Base-by-base conservation (phyloP, 2,329 filamentous ascomycete genomes). In the Ophiosphaerella herpotricha region DNA sequence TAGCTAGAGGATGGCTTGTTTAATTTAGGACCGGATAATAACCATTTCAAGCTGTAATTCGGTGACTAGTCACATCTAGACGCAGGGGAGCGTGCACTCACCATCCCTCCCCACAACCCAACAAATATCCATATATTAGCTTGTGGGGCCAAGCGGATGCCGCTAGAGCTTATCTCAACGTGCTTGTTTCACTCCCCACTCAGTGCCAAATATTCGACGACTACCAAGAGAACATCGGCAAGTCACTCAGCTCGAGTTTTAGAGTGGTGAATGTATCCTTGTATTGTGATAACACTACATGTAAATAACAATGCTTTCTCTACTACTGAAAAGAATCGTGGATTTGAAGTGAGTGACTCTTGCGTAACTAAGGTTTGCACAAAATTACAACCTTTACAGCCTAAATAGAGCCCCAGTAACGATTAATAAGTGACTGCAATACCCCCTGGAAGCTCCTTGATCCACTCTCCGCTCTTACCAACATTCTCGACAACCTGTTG, bases 401-500 rank as follows among this genome's bases (percentile, higher is more conserved):
- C 35, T 16, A 21, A 24, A 9, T 31, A 36, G n/a, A 44, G 16
- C 38, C 31, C 39, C 14, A 16, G 3, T 24, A 32, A 12, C n/a
- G 21, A 7, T 16, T 43, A 55, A 38, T 58, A 61, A 11, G 47
- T 63, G 3, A 69, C 55, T 3, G 47, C n/a, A 16, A 55, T 55
- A 37, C 63, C 65, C n/a, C 65, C 66, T 11, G 67, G 67, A 45
- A 70, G 60, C 46, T 68, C 54, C 13, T 59, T 59, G 14, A 69
- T 35, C 66, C 64, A 68, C n/a, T 42, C 39, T 21, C 65, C 65
- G 18, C 48, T 45, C 32, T 56, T 49, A 4, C 66, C 66, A 46
- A 81, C 77, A 8, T 74, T 54, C 67, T 82, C 80, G 32, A 74
- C 72, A 13, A 78, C 78, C 57, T 78, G 75, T 57, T 81, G 78